A percentile compares a stretch with the other conserved stretches of the same genome.
phyloP scores from a whole-genome alignment of 1,139 yeast species.

The Yamadazyma trypodendri region DNA sequence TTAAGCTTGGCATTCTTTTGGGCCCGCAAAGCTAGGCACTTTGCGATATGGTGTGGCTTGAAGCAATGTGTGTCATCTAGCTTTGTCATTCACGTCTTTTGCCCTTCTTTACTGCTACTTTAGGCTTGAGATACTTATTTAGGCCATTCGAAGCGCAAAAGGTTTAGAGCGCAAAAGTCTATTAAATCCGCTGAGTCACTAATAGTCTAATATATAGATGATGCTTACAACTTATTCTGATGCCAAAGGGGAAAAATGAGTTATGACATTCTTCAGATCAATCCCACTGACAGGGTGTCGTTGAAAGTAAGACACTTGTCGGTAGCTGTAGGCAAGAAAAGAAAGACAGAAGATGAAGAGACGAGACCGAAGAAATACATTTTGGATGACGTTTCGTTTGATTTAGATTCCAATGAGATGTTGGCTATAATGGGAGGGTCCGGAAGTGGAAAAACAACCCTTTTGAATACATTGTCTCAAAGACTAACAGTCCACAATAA shows the following conservation, averaged over 20 bases:
- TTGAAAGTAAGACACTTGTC: slow-evolving; percentile 30
- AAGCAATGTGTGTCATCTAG: too few relatives aligned
- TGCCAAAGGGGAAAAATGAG: slow-evolving; percentile 11
- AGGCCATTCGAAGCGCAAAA: neutral
- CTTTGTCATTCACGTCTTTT: too few relatives aligned
- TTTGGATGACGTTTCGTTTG: slow-evolving; percentile 50
- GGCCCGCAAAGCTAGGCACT: too few relatives aligned
- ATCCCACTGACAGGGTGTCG: slow-evolving; percentile 26
- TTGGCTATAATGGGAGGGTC: slow-evolving; percentile 83
- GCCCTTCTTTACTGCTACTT: too few relatives aligned
- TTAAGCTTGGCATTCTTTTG: too few relatives aligned
- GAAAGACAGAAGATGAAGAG: slow-evolving; percentile 1
- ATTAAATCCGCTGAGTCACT: neutral
- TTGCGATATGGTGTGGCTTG: too few relatives aligned
- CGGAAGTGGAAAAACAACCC: slow-evolving; percentile 84
- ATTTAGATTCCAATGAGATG: slow-evolving; percentile 50
- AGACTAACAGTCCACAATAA: slow-evolving; percentile 43
- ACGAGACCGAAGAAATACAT: slow-evolving; percentile 22
- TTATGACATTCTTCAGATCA: slow-evolving; percentile 20
- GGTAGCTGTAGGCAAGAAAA: slow-evolving; percentile 27
- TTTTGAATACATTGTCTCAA: slow-evolving; percentile 69
- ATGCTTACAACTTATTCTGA: neutral
- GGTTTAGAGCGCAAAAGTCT: neutral
- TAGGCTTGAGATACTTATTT: neutral
- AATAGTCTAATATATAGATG: neutral